phyloP scores from a whole-genome alignment of 805 yeast genomes.

The Myxozyma geophila region DNA sequence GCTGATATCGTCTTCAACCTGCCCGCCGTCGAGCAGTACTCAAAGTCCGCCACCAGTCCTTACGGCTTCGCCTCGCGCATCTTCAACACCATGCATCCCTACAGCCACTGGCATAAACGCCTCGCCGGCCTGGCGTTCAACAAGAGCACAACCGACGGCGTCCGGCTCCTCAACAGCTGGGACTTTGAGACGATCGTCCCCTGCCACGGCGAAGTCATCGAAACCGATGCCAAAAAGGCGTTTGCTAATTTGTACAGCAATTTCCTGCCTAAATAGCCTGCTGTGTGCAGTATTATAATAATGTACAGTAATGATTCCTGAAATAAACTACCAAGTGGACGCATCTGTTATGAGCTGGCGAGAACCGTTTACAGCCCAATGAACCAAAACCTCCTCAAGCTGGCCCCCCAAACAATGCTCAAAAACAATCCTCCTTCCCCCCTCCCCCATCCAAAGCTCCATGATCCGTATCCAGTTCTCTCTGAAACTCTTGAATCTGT shows the following conservation, averaged over 20 bases:
- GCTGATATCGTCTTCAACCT: slow-evolving; percentile 68
- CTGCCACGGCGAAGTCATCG: slow-evolving; percentile 66
- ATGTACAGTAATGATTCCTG: not conserved
- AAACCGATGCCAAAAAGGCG: slow-evolving; percentile 45
- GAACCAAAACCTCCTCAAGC: no score
- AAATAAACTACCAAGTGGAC: not conserved
- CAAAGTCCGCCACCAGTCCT: slow-evolving; percentile 13
- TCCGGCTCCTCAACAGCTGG: slow-evolving; percentile 46
- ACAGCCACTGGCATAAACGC: slow-evolving; percentile 21
- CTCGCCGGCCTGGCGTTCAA: not conserved
- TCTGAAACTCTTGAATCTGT: no score
- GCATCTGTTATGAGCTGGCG: not conserved
- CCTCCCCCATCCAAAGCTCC: no score
- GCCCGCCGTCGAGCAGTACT: slow-evolving; percentile 55
- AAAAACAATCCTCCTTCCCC: no score
- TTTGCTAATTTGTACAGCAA: slow-evolving; percentile 13
- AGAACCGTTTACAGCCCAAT: no score
- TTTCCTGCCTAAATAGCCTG: not conserved
- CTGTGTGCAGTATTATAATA: not conserved
- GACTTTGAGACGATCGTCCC: slow-evolving; percentile 57
- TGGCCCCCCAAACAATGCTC: no score
- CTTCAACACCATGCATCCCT: slow-evolving; percentile 26
- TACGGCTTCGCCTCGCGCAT: slow-evolving; percentile 14
- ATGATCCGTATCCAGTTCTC: no score
- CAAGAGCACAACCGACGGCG: slow-evolving; percentile 12